Conservation (phyloP, 495 filamentous ascomycete species). For the Pyrenula aspistea region DNA sequence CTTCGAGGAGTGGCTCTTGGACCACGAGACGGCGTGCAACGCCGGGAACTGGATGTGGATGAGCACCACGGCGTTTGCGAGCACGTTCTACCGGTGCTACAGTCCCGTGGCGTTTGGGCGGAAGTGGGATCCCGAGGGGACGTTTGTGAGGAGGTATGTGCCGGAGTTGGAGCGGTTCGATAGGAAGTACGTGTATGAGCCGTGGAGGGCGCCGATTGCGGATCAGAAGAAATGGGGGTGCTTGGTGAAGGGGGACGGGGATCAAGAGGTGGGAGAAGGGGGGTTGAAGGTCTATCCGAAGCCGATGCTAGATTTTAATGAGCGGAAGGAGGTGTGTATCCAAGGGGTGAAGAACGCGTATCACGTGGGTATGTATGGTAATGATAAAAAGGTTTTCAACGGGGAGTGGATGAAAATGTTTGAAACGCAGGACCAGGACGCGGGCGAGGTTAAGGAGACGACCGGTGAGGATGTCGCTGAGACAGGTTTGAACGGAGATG, state of each 20-base stretch:
- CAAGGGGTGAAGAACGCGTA: conserved; percentile 55
- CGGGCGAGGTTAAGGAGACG: conserved; percentile 8
- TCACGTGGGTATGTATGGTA: conserved; percentile 44
- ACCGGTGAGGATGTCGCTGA: conserved; percentile 15
- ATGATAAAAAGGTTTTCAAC: conserved; percentile 43
- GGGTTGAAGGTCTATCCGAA: conserved; percentile 43
- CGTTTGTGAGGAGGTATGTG: conserved; percentile 45
- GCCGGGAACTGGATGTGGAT: conserved; percentile 68
- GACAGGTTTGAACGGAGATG: conserved; percentile 13
- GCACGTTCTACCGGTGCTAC: conserved; percentile 55
- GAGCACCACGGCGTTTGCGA: conserved; percentile 57
- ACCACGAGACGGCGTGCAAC: conserved; percentile 60
- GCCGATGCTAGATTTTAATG: conserved; percentile 60
- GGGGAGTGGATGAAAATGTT: conserved; percentile 52
- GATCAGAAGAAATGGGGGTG: conserved; percentile 51
- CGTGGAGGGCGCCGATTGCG: conserved; percentile 51
- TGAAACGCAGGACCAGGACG: conserved; percentile 7
- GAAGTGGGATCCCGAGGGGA: conserved; percentile 53
- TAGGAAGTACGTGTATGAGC: conserved; percentile 62
- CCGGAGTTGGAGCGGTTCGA: conserved; percentile 47
- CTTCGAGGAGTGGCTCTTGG: conserved; percentile 59
- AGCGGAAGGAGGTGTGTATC: conserved; percentile 44
- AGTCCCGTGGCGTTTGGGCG: conserved; percentile 52
- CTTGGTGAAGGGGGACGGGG: conserved; percentile 39
- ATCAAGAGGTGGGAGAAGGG: conserved; percentile 13